phyloP scores from a whole-genome alignment of 164 flowering plant genomes.

The Liriodendron chinense region DNA sequence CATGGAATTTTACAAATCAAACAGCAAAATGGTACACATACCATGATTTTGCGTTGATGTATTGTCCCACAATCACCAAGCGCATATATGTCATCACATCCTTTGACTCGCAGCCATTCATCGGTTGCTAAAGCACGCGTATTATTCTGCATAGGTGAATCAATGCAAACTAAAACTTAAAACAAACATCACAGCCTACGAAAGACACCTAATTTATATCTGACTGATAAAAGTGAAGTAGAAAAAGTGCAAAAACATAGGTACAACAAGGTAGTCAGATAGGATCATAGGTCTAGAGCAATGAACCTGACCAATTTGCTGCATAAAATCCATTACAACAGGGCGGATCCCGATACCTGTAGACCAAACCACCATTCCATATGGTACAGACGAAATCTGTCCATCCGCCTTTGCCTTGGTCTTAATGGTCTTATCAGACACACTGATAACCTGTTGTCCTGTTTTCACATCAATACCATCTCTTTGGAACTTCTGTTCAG shows the following conservation, averaged over 20 bases:
- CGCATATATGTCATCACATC: conserved; percentile 67
- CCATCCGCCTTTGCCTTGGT: conserved; percentile 54
- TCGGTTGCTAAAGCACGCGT: conserved; percentile 80
- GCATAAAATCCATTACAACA: conserved; percentile 75
- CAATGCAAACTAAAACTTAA: neutral
- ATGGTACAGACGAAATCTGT: conserved; percentile 40
- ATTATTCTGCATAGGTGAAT: conserved; percentile 33
- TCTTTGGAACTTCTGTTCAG: conserved; percentile 74
- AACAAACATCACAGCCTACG: neutral
- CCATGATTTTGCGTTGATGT: conserved; percentile 80
- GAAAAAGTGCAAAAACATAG: neutral
- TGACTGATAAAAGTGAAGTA: neutral
- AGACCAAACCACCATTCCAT: conserved; percentile 94
- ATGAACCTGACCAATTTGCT: conserved; percentile 81
- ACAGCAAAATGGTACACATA: conserved; percentile 24
- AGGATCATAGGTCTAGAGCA: conserved; percentile 8
- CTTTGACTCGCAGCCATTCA: conserved; percentile 89
- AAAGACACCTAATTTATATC: neutral
- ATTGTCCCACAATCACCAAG: conserved; percentile 90
- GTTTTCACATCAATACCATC: conserved; percentile 75
- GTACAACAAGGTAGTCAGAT: neutral
- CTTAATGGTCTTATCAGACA: conserved; percentile 50
- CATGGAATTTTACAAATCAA: neutral
- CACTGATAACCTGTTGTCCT: conserved; percentile 64
- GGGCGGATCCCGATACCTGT: conserved; percentile 90